Percentiles rank a stretch among this genome's conserved stretches.
Evolutionary conservation across 2,329 filamentous ascomycete species (phyloP).

Genomic region (Xylariaceae sp.): DNA sequence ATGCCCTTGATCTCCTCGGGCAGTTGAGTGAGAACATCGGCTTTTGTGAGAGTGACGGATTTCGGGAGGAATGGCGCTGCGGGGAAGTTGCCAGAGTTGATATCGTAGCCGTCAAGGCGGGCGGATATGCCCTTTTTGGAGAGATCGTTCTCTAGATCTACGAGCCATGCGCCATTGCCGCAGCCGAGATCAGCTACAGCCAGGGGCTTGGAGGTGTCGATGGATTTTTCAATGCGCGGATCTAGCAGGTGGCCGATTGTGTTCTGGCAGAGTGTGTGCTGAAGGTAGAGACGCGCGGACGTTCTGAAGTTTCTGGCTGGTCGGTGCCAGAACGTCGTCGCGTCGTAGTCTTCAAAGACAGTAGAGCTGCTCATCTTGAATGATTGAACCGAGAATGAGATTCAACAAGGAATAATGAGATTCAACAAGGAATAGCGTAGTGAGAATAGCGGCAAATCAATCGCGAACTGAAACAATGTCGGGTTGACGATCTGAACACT

Average conservation of each 20-base stretch:
- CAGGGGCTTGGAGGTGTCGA: constrained; percentile 1
- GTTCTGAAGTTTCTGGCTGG: constrained; percentile 24
- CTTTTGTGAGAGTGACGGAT: constrained; percentile 16
- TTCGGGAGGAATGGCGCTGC: constrained; percentile 13
- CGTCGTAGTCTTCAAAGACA: constrained; percentile 2
- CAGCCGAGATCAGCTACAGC: constrained; percentile 26
- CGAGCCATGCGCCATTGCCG: constrained; percentile 26
- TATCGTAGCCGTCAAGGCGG: constrained; percentile 24
- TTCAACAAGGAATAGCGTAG: neutral
- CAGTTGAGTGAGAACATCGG: constrained; percentile 18
- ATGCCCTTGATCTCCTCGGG: constrained; percentile 16
- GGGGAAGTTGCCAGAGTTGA: constrained; percentile 24
- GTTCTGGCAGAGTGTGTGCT: constrained; percentile 27
- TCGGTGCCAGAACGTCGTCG: constrained; percentile 18
- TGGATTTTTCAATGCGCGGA: constrained; percentile 11
- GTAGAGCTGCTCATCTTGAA: constrained; percentile 1
- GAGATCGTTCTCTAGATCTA: constrained; percentile 19
- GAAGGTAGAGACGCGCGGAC: constrained; percentile 26
- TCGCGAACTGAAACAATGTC: neutral
- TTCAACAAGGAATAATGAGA: neutral
- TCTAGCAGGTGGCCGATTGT: constrained; percentile 24
- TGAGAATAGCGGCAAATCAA: neutral
- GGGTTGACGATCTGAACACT: neutral
- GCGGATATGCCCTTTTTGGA: constrained; percentile 1
- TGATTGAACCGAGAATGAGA: neutral